phyloP scores from a whole-genome alignment of 2,329 filamentous ascomycete genomes.

The Capronia americana region DNA sequence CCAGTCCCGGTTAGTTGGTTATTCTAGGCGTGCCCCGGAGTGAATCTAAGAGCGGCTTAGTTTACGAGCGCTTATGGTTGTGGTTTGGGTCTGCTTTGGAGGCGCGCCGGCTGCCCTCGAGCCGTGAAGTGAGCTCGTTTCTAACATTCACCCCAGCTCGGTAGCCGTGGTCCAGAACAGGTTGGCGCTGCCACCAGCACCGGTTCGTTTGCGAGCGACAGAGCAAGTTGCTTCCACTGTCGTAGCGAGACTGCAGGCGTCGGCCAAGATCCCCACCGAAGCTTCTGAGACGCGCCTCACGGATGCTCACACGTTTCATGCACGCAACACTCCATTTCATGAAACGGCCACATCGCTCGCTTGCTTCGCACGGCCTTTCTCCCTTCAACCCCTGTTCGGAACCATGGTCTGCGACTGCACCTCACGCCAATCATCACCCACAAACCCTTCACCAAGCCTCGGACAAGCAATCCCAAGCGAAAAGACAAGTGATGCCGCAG shows the following conservation, averaged over 20 bases:
- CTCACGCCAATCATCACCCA: slow-evolving; percentile 7
- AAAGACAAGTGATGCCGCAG: neutral
- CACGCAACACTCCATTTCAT: slow-evolving; percentile 2
- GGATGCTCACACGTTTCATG: slow-evolving; percentile 14
- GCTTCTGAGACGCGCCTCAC: slow-evolving; percentile 15
- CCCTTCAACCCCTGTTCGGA: neutral
- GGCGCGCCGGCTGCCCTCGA: neutral
- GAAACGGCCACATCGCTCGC: slow-evolving; percentile 15
- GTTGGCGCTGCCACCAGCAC: neutral
- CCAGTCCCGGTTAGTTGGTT: too few relatives aligned
- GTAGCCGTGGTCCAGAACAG: neutral
- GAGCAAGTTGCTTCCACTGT: neutral
- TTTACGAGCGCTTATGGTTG: slow-evolving; percentile 10
- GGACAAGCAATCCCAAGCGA: slow-evolving; percentile 13
- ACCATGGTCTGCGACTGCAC: slow-evolving; percentile 11
- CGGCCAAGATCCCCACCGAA: neutral
- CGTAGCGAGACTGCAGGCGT: neutral
- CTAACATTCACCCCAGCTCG: neutral
- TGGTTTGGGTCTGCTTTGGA: neutral
- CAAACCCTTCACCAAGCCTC: slow-evolving; percentile 2
- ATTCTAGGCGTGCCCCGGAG: neutral
- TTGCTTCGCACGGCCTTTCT: neutral
- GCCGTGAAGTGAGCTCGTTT: neutral
- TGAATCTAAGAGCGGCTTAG: slow-evolving; percentile 16
- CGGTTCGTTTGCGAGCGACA: neutral